phyloP scores from a whole-genome alignment of 805 yeast genomes.

The Diddensiella caesifluorescens region DNA sequence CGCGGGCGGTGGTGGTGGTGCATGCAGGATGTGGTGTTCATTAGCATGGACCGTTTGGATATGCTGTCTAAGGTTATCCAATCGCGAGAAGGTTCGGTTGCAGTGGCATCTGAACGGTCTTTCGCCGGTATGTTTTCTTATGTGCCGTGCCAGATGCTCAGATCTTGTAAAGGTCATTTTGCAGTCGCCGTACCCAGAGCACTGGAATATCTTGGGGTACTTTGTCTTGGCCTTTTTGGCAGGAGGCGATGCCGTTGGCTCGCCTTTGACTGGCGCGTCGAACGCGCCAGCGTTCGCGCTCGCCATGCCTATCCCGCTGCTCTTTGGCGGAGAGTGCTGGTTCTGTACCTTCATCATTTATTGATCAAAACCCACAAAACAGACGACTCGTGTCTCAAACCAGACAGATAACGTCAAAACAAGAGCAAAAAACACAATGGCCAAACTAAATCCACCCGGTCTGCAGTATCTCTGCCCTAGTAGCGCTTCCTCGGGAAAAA shows the following conservation, averaged over 20 bases:
- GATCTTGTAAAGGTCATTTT: conserved; percentile 84
- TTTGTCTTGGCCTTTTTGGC: conserved; percentile 25
- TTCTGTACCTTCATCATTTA: no score
- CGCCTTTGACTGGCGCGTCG: no score
- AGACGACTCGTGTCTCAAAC: no score
- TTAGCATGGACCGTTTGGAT: conserved; percentile 75
- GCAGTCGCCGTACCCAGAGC: conserved; percentile 83
- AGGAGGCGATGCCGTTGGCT: neutral
- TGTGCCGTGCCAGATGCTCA: conserved; percentile 89
- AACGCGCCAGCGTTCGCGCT: no score
- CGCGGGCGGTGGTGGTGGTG: conserved; percentile 21
- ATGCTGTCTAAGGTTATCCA: conserved; percentile 88
- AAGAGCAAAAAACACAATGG: no score
- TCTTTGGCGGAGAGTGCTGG: no score
- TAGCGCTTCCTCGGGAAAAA: no score
- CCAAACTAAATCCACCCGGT: no score
- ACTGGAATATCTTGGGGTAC: conserved; percentile 58
- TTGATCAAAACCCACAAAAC: no score
- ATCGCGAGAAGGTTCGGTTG: conserved; percentile 67
- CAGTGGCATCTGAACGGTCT: conserved; percentile 85
- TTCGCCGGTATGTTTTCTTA: conserved; percentile 91
- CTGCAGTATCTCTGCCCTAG: no score
- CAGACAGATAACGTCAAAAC: no score
- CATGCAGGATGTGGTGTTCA: conserved; percentile 34
- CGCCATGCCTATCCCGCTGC: no score